Evolutionary conservation across 2,329 filamentous ascomycete species (phyloP), one percentile per base, ranked within the genome.

Genomic region (Botrytis fabae): DNA sequence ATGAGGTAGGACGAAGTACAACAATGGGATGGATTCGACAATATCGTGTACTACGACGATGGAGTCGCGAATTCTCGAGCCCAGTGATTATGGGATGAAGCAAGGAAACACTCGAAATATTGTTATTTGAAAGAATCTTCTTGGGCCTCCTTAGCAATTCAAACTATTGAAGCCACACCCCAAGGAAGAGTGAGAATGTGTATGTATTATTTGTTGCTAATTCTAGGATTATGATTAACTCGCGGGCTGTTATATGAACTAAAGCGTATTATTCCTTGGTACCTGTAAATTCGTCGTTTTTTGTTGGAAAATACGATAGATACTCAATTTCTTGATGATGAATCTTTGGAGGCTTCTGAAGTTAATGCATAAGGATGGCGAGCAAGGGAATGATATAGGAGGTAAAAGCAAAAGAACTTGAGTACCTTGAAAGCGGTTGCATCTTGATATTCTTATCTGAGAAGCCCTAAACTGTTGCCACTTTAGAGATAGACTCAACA

Each of bases 161-260:
- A 66, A 68, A 72, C 62, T 72, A 68, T 72, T 68, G 70, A 72
- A 72, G 61, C 70, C 70, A 68, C 61, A 16, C n/a, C 25, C 6
- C 22, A 48, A 35, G 22, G 44, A 38, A 14, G 32, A 38, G 25
- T 9, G 38, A 40, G 40, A 51, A 28, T 32, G n/a, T 66, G 32
- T 18, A 16, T 25, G 2, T 35, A 20, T 46, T 48, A 20, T 46
- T 48, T 14, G 20, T 48, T 8, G 14, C 28, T 35, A n/a, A 28
- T 48, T 48, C 48, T 35, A 32, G 44, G 32, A 65, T 65, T 12
- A 62, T 42, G 44, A n/a, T 44, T 44, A 48, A 48, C 20, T 48
- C 46, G 22, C 44, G 63, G 48, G 63, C 64, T 54, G 64, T 54
- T 46, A 48, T 48, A 48, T 46, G 38, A 32, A 22, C 22, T 54